A percentile compares a stretch with the other conserved stretches of the same genome.
phyloP scores from a whole-genome alignment of 2,329 filamentous ascomycete species.

The Erysiphe neolycopersici region DNA sequence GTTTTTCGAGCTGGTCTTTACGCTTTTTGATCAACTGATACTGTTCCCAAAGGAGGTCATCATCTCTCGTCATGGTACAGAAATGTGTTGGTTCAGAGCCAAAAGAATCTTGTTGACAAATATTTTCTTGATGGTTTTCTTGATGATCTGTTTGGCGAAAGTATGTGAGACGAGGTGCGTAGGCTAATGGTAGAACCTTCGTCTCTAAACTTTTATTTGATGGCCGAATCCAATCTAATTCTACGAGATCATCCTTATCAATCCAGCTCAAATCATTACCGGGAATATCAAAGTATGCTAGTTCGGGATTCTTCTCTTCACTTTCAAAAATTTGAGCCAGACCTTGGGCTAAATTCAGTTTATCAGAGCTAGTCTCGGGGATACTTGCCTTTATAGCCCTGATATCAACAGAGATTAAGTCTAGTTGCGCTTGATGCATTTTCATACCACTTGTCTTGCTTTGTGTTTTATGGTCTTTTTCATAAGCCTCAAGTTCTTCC shows the following conservation, averaged over 20 bases:
- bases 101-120: conserved; percentile 64
- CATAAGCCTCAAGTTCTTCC: conserved; percentile 67
- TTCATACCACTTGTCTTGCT: conserved; percentile 78
- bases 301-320: conserved; percentile 33
- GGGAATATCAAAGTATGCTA: conserved; percentile 81
- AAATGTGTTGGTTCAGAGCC: conserved; percentile 82
- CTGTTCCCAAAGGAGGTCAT: conserved; percentile 72
- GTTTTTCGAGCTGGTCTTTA: conserved; percentile 48
- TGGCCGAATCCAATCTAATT: conserved; percentile 86
- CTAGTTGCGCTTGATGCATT: conserved; percentile 81
- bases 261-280: conserved; percentile 94
- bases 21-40: conserved; percentile 61
- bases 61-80: conserved; percentile 79
- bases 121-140: conserved; percentile 52
- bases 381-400: conserved; percentile 83
- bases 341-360: conserved; percentile 32
- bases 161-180: conserved; percentile 85
- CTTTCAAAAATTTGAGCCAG: conserved; percentile 24
- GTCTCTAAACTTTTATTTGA: conserved; percentile 77
- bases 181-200: conserved; percentile 77
- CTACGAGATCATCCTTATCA: conserved; percentile 98
- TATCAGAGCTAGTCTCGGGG: conserved; percentile 50
- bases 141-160: conserved; percentile 90
- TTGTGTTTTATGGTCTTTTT: conserved; percentile 48
- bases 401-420: conserved; percentile 75